A percentile compares a stretch with the other conserved stretches of the same genome.
phyloP scores from a whole-genome alignment of 768 basidiomycete genomes.

The Serendipita sp. region DNA sequence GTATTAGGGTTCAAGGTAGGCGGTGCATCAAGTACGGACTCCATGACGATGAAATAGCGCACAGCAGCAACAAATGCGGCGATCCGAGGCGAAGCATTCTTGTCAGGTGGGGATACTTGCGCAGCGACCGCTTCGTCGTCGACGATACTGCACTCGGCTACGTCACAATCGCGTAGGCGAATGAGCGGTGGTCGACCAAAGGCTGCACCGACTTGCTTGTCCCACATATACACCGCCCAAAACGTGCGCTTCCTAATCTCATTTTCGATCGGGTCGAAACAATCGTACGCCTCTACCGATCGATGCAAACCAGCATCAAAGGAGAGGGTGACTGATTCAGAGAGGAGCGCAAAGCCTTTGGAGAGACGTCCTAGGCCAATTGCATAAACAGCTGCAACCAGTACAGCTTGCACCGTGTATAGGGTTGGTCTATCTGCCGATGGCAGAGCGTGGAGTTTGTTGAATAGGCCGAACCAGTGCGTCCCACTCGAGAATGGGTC shows the following conservation, averaged over 20 bases:
- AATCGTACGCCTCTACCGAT: slow-evolving; percentile 53
- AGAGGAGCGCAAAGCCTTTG: slow-evolving; percentile 69
- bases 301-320: slow-evolving; percentile 83
- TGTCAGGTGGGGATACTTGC: slow-evolving; percentile 13
- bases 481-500: slow-evolving; percentile 83
- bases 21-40: slow-evolving; percentile 71
- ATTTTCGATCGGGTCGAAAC: slow-evolving; percentile 76
- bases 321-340: slow-evolving; percentile 74
- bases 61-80: slow-evolving; percentile 61
- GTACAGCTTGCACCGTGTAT: slow-evolving; percentile 81
- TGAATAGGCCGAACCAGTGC: slow-evolving; percentile 83
- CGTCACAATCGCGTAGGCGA: slow-evolving; percentile 76
- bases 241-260: slow-evolving; percentile 89
- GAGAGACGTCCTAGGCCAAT: slow-evolving; percentile 81
- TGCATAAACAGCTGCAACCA: slow-evolving; percentile 85
- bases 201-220: slow-evolving; percentile 79
- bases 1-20: slow-evolving; percentile 43
- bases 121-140: slow-evolving; percentile 69
- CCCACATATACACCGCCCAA: slow-evolving; percentile 95
- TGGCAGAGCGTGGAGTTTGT: slow-evolving; percentile 71
- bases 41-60: slow-evolving; percentile 73
- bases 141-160: slow-evolving; percentile 67
- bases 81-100: slow-evolving; percentile 31
- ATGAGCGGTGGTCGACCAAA: slow-evolving; percentile 83
- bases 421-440: slow-evolving; percentile 77